Conservation (phyloP, 1,284 basidiomycete species). For the Marasmius sp. region DNA sequence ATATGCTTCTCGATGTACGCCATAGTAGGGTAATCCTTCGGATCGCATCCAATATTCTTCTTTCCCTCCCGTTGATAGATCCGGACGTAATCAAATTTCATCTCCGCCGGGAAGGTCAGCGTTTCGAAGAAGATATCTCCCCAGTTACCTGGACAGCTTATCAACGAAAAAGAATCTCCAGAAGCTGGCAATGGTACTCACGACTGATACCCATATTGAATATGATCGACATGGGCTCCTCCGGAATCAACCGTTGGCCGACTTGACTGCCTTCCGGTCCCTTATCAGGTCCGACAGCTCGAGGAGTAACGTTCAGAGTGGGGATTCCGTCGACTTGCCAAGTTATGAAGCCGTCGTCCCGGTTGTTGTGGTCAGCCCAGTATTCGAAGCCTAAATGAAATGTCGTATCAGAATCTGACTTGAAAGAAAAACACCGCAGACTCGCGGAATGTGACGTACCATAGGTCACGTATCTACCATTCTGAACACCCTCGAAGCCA, state of each 20-base stretch:
- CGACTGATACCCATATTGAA: slow-evolving; percentile 67
- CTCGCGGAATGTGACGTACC: slow-evolving; percentile 35
- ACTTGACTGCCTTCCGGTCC: slow-evolving; percentile 44
- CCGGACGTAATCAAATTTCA: slow-evolving; percentile 71
- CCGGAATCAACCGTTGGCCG: slow-evolving; percentile 64
- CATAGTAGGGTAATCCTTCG: slow-evolving; percentile 56
- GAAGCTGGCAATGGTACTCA: slow-evolving; percentile 29
- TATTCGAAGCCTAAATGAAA: slow-evolving; percentile 62
- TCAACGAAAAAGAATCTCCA: background rate
- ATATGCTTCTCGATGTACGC: slow-evolving; percentile 62
- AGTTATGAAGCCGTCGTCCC: slow-evolving; percentile 57
- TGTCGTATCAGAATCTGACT: slow-evolving; percentile 35
- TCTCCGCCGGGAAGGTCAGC: slow-evolving; percentile 62
- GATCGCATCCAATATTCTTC: slow-evolving; percentile 54
- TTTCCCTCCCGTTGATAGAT: slow-evolving; percentile 66
- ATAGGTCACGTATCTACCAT: slow-evolving; percentile 43
- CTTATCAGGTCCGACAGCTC: slow-evolving; percentile 55
- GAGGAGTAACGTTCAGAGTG: slow-evolving; percentile 52
- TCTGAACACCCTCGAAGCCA: slow-evolving; percentile 55
- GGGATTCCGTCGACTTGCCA: slow-evolving; percentile 61
- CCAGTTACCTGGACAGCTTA: slow-evolving; percentile 33
- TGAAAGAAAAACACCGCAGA: slow-evolving; percentile 1
- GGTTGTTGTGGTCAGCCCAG: slow-evolving; percentile 55
- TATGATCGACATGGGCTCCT: slow-evolving; percentile 73
- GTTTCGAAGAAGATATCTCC: slow-evolving; percentile 44